Percentiles rank a stretch among this genome's conserved stretches.
Evolutionary conservation across 345 rosid genomes (phyloP).

Genomic region (Acer negundo): DNA sequence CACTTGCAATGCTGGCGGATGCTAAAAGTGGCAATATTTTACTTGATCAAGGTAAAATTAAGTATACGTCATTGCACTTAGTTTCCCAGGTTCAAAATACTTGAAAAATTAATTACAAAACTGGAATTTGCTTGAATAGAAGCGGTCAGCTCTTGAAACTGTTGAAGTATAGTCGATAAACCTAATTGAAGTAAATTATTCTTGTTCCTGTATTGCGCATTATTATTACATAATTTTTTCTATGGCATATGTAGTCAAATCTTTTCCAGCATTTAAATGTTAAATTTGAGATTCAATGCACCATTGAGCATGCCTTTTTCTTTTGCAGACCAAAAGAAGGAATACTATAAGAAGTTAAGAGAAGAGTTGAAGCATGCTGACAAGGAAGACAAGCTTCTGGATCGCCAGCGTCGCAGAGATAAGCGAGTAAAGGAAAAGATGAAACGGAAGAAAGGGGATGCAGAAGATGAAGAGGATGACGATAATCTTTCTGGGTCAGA

Average conservation of each 20-base stretch:
- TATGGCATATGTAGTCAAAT: background rate
- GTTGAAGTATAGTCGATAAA: background rate
- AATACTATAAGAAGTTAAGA: slow-evolving; percentile 66
- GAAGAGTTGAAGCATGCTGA: slow-evolving; percentile 76
- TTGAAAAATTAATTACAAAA: background rate
- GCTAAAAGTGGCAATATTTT: slow-evolving; percentile 38
- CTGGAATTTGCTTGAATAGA: background rate
- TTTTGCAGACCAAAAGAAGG: slow-evolving; percentile 54
- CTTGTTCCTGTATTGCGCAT: background rate
- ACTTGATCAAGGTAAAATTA: slow-evolving; percentile 68
- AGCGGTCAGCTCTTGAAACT: background rate
- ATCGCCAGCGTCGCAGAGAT: slow-evolving; percentile 69
- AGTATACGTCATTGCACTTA: background rate
- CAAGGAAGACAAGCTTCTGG: slow-evolving; percentile 76
- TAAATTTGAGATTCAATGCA: background rate
- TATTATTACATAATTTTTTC: background rate
- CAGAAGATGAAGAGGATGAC: slow-evolving; percentile 48
- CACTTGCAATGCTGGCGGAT: slow-evolving; percentile 78
- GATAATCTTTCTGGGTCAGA: slow-evolving; percentile 52
- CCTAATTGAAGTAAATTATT: background rate
- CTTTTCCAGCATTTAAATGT: background rate
- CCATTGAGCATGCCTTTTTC: background rate
- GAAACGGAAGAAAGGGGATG: slow-evolving; percentile 60
- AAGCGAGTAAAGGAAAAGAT: slow-evolving; percentile 67
- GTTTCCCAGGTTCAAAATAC: background rate